phyloP scores from a whole-genome alignment of 306 rosid genomes.

The Fragaria vesca region DNA sequence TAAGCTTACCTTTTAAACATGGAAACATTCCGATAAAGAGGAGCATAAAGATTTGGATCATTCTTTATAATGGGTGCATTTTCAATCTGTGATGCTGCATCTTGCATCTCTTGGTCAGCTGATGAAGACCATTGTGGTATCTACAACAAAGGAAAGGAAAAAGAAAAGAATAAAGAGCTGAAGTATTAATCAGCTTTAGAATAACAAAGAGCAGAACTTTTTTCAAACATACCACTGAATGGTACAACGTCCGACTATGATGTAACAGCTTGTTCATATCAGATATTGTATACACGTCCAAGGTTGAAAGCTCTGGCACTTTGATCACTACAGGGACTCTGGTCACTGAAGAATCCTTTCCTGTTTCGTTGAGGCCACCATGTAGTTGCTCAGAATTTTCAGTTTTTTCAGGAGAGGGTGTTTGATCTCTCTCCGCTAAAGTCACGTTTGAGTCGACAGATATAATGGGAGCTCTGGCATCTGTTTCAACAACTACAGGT shows the following conservation, averaged over 20 bases:
- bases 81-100: slow-evolving; percentile 58
- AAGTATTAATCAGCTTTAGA: slow-evolving; percentile 10
- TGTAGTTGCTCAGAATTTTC: slow-evolving; percentile 38
- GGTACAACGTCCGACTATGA: slow-evolving; percentile 43
- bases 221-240: slow-evolving; percentile 53
- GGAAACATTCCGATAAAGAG: slow-evolving; percentile 71
- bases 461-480: slow-evolving; percentile 19
- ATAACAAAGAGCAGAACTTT: slow-evolving; percentile 12
- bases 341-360: slow-evolving; percentile 28
- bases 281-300: slow-evolving; percentile 49
- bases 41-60: slow-evolving; percentile 57
- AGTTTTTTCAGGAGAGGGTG: slow-evolving; percentile 15
- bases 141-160: slow-evolving; percentile 30
- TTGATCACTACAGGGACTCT: slow-evolving; percentile 32
- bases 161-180: slow-evolving; percentile 22
- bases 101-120: slow-evolving; percentile 57
- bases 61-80: slow-evolving; percentile 57
- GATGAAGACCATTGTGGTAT: slow-evolving; percentile 63
- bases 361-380: slow-evolving; percentile 15
- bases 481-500: slow-evolving; percentile 27
- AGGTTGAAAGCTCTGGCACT: slow-evolving; percentile 30
- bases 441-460: slow-evolving; percentile 27
- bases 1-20: slow-evolving; percentile 60
- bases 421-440: slow-evolving; percentile 25
- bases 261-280: slow-evolving; percentile 61